Evolutionary conservation across 2,329 filamentous ascomycete genomes (phyloP).

Genomic region (Bretziella fagacearum): DNA sequence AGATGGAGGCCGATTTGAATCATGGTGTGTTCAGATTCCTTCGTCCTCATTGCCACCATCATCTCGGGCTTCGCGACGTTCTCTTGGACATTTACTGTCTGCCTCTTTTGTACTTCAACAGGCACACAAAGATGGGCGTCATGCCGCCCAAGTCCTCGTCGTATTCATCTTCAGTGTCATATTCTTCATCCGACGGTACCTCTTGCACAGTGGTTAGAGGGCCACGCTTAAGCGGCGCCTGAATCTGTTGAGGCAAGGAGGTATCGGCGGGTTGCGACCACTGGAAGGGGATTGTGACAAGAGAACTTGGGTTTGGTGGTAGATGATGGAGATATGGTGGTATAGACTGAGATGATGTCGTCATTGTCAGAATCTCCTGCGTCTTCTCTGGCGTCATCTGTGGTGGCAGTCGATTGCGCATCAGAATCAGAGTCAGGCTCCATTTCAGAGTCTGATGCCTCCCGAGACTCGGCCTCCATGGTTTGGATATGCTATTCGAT

Average conservation of each 20-base stretch:
- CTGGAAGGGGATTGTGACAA: neutral
- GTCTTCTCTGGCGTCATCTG: neutral
- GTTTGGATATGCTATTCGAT: neutral
- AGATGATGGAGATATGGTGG: neutral
- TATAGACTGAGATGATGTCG: slow-evolving; percentile 18
- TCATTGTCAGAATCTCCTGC: neutral
- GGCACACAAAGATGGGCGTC: slow-evolving; percentile 1
- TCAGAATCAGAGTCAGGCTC: neutral
- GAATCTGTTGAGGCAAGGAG: neutral
- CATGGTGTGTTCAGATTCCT: neutral
- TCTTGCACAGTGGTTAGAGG: neutral
- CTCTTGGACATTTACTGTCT: too few species aligned
- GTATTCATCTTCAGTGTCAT: slow-evolving; percentile 63
- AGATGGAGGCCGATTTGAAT: neutral
- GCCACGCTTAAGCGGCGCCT: neutral
- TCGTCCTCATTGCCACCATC: too few species aligned
- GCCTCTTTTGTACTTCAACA: neutral
- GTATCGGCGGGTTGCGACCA: neutral
- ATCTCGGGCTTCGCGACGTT: too few species aligned
- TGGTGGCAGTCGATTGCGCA: neutral
- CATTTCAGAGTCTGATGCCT: neutral
- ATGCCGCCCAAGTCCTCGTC: slow-evolving; percentile 35
- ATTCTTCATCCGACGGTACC: slow-evolving; percentile 33
- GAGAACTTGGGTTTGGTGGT: neutral
- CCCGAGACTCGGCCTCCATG: neutral